These are phyloP conservation scores for Bocquillonia castaneifolia DNA, from an alignment of 441 rosid genomes.

Conservation along the genomic window DNA sequence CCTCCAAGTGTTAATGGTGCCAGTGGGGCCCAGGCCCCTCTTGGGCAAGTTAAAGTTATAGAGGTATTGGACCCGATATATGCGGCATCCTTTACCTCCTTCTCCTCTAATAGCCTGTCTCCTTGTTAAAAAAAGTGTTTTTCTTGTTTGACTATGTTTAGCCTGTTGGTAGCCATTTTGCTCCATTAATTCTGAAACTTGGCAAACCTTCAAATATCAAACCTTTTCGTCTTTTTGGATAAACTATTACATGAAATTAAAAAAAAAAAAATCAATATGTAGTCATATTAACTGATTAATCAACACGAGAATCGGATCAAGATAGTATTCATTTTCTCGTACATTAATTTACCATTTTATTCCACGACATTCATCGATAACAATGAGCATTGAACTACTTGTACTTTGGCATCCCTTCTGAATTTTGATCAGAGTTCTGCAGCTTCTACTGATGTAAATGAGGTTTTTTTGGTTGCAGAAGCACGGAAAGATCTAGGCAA, in stretches of 20 bases:
- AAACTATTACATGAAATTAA: neutral
- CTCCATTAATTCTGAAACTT: neutral
- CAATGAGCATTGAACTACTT: neutral
- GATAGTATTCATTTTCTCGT: too few relatives aligned
- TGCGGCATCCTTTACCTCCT: too few relatives aligned
- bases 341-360: too few relatives aligned
- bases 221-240: neutral
- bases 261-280: neutral
- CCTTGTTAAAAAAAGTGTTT: too few relatives aligned
- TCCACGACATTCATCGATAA: neutral
- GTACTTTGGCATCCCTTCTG: neutral
- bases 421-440: neutral
- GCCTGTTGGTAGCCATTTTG: neutral
- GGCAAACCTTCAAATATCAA: neutral
- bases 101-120: too few relatives aligned
- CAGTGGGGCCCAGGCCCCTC: too few relatives aligned
- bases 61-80: too few relatives aligned
- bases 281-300: neutral
- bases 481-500: conserved; percentile 66
- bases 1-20: too few relatives aligned
- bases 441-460: neutral
- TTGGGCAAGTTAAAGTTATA: too few relatives aligned
- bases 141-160: neutral
- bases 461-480: conserved; percentile 40
- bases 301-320: neutral